These are phyloP conservation scores for Umbilicus rupestris DNA, from an alignment of 164 flowering plant genomes.

Conservation along the genomic window DNA sequence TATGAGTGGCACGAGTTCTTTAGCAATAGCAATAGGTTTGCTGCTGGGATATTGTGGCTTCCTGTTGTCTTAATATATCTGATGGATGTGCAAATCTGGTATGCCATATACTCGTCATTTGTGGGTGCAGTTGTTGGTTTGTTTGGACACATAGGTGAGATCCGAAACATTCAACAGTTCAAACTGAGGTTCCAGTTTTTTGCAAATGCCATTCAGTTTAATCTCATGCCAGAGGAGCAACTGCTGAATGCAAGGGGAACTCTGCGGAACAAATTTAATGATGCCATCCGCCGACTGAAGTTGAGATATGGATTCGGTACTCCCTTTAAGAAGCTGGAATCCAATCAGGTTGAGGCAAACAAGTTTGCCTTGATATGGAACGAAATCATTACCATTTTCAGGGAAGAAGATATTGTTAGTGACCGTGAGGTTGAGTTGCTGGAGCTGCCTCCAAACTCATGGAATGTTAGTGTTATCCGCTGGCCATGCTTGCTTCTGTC, in stretches of 20 bases:
- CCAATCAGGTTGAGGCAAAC: constrained; percentile 51
- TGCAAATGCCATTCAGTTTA: constrained; percentile 68
- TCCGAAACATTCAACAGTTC: constrained; percentile 48
- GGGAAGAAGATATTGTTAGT: constrained; percentile 59
- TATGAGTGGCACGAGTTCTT: constrained; percentile 55
- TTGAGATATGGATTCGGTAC: constrained; percentile 58
- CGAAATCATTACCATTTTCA: constrained; percentile 41
- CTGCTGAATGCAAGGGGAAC: constrained; percentile 39
- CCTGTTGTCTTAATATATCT: constrained; percentile 50
- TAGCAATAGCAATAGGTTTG: constrained; percentile 34
- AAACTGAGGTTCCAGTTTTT: constrained; percentile 59
- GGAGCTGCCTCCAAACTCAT: constrained; percentile 48
- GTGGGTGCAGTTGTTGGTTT: constrained; percentile 54
- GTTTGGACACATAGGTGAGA: constrained; percentile 60
- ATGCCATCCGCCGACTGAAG: constrained; percentile 49
- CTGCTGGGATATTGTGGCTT: constrained; percentile 52
- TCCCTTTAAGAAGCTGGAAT: constrained; percentile 54
- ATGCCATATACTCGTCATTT: constrained; percentile 48
- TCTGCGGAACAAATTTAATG: constrained; percentile 36
- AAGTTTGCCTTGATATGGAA: constrained; percentile 68
- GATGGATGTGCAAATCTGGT: constrained; percentile 62
- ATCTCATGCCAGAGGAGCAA: constrained; percentile 71
- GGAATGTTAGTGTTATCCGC: constrained; percentile 56
- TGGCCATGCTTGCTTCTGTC: constrained; percentile 64
- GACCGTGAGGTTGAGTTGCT: constrained; percentile 50